Evolutionary conservation across 768 basidiomycete species (phyloP), one percentile per base, ranked within the genome.

Genomic region (Mycena capillaripes): DNA sequence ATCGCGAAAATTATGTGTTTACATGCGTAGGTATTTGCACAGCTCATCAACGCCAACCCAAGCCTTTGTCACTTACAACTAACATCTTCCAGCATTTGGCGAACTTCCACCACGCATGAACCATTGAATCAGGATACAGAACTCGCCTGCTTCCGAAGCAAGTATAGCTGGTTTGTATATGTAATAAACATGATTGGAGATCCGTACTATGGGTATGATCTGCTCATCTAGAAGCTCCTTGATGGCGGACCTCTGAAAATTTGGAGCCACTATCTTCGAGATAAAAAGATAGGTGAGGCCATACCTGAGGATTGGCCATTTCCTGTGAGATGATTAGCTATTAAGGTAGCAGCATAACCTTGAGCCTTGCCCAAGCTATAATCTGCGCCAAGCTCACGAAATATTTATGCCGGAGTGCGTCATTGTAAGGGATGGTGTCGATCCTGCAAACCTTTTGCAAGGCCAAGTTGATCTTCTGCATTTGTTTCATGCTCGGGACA

Each of bases 261-360:
- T 52, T 12, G 4, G 27, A 16, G 0, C 80, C 78, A n/a, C 66
- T 65, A 71, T 84, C 83, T 72, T 84, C 81, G 17, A 82, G 82
- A 61, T 82, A 82, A 61, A 81, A 79, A 4, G 59, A 58, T 0
- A 85, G 70, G 48, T 82, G 75, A 1, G 70, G 71, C 1, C 81
- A 74, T 21, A 85, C 79, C 16, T 40, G 14, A 0, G 82, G 82
- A 62, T 85, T 85, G 6, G 79, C 73, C 76, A 83, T 81, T 77
- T 84, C 84, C 82, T 84, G 34, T 12, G 7, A 36, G 34, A 6
- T 36, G 34, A 36, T 36, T 36, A 12, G 12, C 7, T 36, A 36
- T 36, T 36, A 36, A 36, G 34, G n/a, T n/a, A 36, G 12, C 12
- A 36, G 6, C 7, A 12, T 36, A 36, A 36, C n/a, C n/a, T 36